These are phyloP conservation scores for Penicillium polonicum DNA, from an alignment of 2,329 filamentous ascomycete species.

Conservation along the genomic window DNA sequence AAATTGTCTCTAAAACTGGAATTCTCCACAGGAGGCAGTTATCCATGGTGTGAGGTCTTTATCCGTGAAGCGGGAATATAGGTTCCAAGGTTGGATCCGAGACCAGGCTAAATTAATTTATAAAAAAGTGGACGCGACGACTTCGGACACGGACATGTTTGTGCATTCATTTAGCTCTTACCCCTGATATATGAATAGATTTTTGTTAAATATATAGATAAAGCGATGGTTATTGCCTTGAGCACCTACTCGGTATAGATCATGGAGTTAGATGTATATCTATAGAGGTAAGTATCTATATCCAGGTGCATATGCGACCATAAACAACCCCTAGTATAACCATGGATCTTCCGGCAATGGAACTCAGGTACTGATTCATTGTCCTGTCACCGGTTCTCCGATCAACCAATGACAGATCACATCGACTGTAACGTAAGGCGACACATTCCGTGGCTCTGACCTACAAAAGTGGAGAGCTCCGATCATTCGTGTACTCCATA, in stretches of 20 bases:
- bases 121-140: slow-evolving; percentile 11
- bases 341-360: slow-evolving; percentile 3
- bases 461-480: slow-evolving; percentile 21
- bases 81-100: slow-evolving; percentile 14
- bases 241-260: background rate
- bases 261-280: background rate
- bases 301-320: background rate
- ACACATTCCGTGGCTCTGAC: slow-evolving; percentile 29
- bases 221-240: background rate
- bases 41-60: slow-evolving; percentile 3
- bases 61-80: background rate
- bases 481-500: slow-evolving; percentile 25
- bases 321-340: background rate
- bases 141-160: background rate
- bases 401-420: slow-evolving; percentile 24
- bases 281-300: too few species aligned
- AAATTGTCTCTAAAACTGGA: slow-evolving; percentile 17
- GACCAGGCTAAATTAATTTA: slow-evolving; percentile 19
- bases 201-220: background rate
- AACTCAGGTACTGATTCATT: slow-evolving; percentile 6
- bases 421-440: slow-evolving; percentile 22
- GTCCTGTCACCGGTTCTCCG: background rate
- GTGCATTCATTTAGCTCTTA: background rate
- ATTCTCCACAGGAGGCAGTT: slow-evolving; percentile 2
- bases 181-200: slow-evolving; percentile 10